Percentiles rank a stretch among this genome's conserved stretches.
Conservation (phyloP, 2,329 filamentous ascomycete species). For the Colletotrichum higginsianum region DNA sequence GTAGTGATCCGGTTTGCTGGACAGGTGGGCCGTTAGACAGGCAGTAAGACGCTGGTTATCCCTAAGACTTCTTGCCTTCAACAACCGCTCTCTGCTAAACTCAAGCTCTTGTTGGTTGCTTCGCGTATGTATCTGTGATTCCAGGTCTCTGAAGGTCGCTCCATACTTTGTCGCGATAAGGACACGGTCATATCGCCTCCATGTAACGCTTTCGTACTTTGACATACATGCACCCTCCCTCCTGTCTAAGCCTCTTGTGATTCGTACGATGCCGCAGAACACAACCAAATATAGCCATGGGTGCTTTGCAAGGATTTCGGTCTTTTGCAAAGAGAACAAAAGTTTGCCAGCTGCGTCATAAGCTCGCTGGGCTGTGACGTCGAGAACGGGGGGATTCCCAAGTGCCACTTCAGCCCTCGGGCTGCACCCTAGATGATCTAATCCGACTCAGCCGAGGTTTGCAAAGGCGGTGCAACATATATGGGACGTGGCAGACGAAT, state of each 20-base stretch:
- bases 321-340: not conserved
- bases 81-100: not conserved
- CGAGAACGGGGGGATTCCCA: not conserved
- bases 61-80: not conserved
- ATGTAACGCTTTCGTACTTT: slow-evolving; percentile 38
- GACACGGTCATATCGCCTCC: slow-evolving; percentile 7
- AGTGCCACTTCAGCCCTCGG: not conserved
- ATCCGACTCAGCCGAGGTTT: too few relatives aligned
- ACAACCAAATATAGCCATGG: not conserved
- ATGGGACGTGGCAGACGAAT: not conserved
- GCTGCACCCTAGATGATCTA: not conserved
- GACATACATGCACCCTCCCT: slow-evolving; percentile 27
- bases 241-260: not conserved
- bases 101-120: not conserved
- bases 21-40: not conserved
- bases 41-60: not conserved
- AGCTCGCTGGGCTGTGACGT: not conserved
- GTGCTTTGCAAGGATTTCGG: not conserved
- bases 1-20: not conserved
- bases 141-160: not conserved
- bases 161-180: slow-evolving; percentile 26
- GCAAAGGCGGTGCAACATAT: not conserved
- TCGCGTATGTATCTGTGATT: not conserved
- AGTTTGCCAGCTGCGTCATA: not conserved
- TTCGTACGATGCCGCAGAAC: slow-evolving; percentile 11